phyloP scores from a whole-genome alignment of 768 basidiomycete genomes.

The Suillus plorans region DNA sequence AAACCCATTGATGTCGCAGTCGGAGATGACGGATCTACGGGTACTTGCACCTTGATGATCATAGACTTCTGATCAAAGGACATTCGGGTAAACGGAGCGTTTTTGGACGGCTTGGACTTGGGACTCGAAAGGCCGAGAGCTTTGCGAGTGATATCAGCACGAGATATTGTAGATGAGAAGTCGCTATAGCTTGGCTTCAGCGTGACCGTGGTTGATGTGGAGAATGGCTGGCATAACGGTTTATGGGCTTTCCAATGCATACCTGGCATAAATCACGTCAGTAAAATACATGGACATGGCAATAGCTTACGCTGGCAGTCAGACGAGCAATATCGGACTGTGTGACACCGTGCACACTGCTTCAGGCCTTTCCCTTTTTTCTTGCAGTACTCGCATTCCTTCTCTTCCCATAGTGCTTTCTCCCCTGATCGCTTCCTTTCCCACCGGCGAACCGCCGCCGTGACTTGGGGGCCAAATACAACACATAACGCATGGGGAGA shows the following conservation, averaged over 20 bases:
- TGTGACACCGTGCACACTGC: slow-evolving; percentile 44
- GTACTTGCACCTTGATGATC: slow-evolving; percentile 56
- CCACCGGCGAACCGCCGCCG: slow-evolving; percentile 46
- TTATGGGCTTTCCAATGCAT: slow-evolving; percentile 51
- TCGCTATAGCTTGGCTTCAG: slow-evolving; percentile 44
- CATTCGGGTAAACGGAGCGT: slow-evolving; percentile 17
- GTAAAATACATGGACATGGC: not conserved
- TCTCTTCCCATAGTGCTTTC: slow-evolving; percentile 39
- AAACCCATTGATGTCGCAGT: slow-evolving; percentile 5
- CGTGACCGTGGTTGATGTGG: slow-evolving; percentile 41
- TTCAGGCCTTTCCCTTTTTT: slow-evolving; percentile 33
- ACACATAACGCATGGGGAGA: slow-evolving; percentile 32
- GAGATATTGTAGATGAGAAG: slow-evolving; percentile 20
- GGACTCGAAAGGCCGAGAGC: slow-evolving; percentile 27
- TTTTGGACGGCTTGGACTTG: slow-evolving; percentile 17
- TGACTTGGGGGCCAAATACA: slow-evolving; percentile 41
- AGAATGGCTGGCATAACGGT: slow-evolving; percentile 45
- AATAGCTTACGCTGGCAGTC: slow-evolving; percentile 52
- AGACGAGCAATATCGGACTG: slow-evolving; percentile 51
- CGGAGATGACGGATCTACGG: slow-evolving; percentile 20
- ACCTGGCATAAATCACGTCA: slow-evolving; percentile 29
- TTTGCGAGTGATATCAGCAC: slow-evolving; percentile 30
- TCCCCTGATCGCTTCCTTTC: slow-evolving; percentile 45
- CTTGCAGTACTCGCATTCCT: slow-evolving; percentile 43
- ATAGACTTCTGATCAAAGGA: slow-evolving; percentile 38